Percentiles rank a stretch among this genome's conserved stretches.
phyloP scores from a whole-genome alignment of 306 rosid genomes.

The Sesbania bispinosa region DNA sequence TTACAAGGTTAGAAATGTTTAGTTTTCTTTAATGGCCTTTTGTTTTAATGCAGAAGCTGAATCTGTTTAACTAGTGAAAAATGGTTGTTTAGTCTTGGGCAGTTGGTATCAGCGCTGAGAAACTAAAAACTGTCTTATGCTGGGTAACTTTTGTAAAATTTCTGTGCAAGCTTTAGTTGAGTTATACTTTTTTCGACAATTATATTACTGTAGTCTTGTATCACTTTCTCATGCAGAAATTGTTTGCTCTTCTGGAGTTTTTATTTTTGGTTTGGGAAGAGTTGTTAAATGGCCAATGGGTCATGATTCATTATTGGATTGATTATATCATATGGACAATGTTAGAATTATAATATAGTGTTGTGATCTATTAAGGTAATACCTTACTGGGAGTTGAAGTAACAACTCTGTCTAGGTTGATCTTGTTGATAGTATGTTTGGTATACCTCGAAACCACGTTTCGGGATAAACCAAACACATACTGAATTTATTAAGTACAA shows the following conservation, averaged over 20 bases:
- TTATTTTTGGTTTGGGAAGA: not conserved
- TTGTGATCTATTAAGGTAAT: not conserved
- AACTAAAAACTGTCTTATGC: not conserved
- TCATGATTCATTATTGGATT: not conserved
- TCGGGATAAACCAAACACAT: too few relatives aligned
- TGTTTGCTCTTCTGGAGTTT: not conserved
- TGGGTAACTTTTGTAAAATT: not conserved
- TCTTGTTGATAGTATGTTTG: too few relatives aligned
- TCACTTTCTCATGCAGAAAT: not conserved
- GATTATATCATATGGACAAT: not conserved
- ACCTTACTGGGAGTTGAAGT: not conserved
- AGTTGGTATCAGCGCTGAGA: not conserved
- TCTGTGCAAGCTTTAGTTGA: not conserved
- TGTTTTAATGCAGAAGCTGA: not conserved
- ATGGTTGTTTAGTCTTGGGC: not conserved
- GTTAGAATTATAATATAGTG: not conserved
- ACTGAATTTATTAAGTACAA: not conserved
- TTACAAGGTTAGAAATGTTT: not conserved
- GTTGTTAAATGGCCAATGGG: not conserved
- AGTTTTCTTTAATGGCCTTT: not conserved
- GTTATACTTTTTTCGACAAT: not conserved
- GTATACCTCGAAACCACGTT: too few relatives aligned
- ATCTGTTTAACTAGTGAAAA: not conserved
- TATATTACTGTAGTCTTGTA: not conserved
- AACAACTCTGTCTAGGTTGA: not conserved